Evolutionary conservation across 495 filamentous ascomycete genomes (phyloP).

Genomic region (Penicillium steckii): DNA sequence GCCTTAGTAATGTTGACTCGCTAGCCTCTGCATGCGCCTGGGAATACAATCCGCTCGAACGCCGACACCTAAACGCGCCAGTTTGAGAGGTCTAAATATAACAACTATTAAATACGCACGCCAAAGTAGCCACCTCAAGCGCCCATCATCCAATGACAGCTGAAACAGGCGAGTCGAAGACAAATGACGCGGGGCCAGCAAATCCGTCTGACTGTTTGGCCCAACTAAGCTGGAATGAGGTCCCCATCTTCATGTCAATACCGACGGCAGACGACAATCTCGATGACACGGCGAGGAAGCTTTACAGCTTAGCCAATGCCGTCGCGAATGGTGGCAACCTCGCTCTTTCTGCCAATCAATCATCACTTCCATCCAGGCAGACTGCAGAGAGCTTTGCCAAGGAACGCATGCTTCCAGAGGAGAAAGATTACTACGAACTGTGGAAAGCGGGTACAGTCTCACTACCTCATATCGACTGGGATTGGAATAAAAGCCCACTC

Average conservation of each 20-base stretch:
- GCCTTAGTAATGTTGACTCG: too few relatives aligned
- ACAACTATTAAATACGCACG: too few relatives aligned
- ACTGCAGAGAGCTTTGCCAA: constrained; percentile 19
- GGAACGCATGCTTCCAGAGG: constrained; percentile 17
- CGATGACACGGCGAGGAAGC: constrained; percentile 21
- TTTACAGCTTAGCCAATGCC: constrained; percentile 19
- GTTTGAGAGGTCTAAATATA: too few relatives aligned
- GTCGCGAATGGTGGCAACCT: constrained; percentile 20
- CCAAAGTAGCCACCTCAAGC: too few relatives aligned
- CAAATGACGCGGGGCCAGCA: not conserved
- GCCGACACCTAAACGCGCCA: too few relatives aligned
- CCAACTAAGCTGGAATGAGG: not conserved
- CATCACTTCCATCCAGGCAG: constrained; percentile 4
- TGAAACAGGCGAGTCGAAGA: not conserved
- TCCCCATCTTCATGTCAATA: constrained; percentile 17
- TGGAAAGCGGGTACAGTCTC: constrained; percentile 17
- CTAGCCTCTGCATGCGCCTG: too few relatives aligned
- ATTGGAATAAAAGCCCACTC: constrained; percentile 9
- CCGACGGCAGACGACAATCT: constrained; percentile 23
- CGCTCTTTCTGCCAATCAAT: constrained; percentile 15
- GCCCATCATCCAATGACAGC: not conserved
- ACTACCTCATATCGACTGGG: constrained; percentile 25
- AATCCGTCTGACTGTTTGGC: not conserved
- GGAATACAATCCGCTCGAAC: too few relatives aligned
- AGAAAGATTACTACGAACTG: constrained; percentile 17